A percentile compares a stretch with the other conserved stretches of the same genome.
phyloP scores from a whole-genome alignment of 2,329 filamentous ascomycete species.

The Exophiala calicioides region DNA sequence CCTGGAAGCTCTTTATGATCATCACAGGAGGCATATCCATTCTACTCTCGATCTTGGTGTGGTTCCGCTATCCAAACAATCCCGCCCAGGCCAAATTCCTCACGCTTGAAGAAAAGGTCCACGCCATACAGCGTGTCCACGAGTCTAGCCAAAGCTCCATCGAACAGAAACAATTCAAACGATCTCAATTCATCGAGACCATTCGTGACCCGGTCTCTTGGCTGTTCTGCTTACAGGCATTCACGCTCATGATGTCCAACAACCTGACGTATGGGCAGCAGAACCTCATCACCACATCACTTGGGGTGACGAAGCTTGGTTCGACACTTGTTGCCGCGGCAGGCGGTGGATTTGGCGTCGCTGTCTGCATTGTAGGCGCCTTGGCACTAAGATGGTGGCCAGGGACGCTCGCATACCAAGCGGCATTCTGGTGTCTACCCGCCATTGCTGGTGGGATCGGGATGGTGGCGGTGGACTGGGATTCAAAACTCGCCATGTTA shows the following conservation, averaged over 20 bases:
- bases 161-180: slow-evolving; percentile 41
- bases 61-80: slow-evolving; percentile 35
- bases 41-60: slow-evolving; percentile 29
- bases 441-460: slow-evolving; percentile 28
- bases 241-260: slow-evolving; percentile 43
- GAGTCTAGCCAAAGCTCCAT: slow-evolving; percentile 41
- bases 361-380: slow-evolving; percentile 40
- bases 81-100: slow-evolving; percentile 38
- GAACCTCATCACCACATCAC: slow-evolving; percentile 47
- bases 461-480: slow-evolving; percentile 39
- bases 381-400: slow-evolving; percentile 34
- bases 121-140: slow-evolving; percentile 39
- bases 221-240: slow-evolving; percentile 39
- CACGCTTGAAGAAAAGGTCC: slow-evolving; percentile 36
- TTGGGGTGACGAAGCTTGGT: slow-evolving; percentile 53
- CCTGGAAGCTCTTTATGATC: slow-evolving; percentile 45
- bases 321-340: slow-evolving; percentile 53
- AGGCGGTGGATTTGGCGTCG: slow-evolving; percentile 29
- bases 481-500: slow-evolving; percentile 40
- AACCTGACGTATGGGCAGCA: slow-evolving; percentile 45
- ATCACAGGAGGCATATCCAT: slow-evolving; percentile 41
- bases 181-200: slow-evolving; percentile 36
- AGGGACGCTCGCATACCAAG: slow-evolving; percentile 5
- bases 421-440: slow-evolving; percentile 36
- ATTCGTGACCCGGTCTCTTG: slow-evolving; percentile 38